Percentiles rank a stretch among this genome's conserved stretches.
These are phyloP conservation scores for Paxillus rubicundulus DNA, from an alignment of 768 basidiomycete genomes.

Conservation along the genomic window DNA sequence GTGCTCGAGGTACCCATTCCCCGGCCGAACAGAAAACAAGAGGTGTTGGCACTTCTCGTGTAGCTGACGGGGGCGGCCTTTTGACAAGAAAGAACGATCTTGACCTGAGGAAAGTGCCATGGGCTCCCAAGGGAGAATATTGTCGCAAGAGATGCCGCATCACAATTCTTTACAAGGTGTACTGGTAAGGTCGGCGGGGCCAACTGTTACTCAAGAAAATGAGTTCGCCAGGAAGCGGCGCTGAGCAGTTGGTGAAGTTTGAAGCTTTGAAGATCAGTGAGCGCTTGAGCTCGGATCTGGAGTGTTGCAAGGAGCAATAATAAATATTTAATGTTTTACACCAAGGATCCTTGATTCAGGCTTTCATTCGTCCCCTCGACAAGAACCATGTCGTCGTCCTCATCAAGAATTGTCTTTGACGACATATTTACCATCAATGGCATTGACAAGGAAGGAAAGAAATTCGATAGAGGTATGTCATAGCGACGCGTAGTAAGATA, in stretches of 20 bases:
- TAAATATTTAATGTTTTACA: neutral
- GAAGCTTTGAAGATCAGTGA: too few relatives aligned
- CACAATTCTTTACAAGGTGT: neutral
- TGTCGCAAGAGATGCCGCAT: neutral
- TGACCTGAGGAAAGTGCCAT: neutral
- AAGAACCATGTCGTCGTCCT: slow-evolving; percentile 48
- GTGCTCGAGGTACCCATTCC: slow-evolving; percentile 42
- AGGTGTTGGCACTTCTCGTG: slow-evolving; percentile 50
- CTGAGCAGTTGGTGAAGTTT: too few relatives aligned
- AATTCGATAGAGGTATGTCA: slow-evolving; percentile 87
- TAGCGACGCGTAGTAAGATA: neutral
- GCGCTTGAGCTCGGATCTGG: too few relatives aligned
- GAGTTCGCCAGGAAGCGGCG: too few relatives aligned
- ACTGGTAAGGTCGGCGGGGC: too few relatives aligned
- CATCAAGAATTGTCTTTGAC: slow-evolving; percentile 84
- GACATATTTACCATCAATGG: slow-evolving; percentile 86
- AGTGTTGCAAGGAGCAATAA: neutral
- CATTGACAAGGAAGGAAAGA: slow-evolving; percentile 92
- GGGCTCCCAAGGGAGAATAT: neutral
- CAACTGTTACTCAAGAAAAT: too few relatives aligned
- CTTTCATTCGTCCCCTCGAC: neutral
- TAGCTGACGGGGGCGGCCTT: slow-evolving; percentile 36
- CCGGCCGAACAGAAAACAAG: slow-evolving; percentile 50
- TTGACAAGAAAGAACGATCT: slow-evolving; percentile 38
- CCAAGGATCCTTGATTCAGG: neutral